phyloP scores from a whole-genome alignment of 768 basidiomycete species.

The Thelephora aurantiotincta region DNA sequence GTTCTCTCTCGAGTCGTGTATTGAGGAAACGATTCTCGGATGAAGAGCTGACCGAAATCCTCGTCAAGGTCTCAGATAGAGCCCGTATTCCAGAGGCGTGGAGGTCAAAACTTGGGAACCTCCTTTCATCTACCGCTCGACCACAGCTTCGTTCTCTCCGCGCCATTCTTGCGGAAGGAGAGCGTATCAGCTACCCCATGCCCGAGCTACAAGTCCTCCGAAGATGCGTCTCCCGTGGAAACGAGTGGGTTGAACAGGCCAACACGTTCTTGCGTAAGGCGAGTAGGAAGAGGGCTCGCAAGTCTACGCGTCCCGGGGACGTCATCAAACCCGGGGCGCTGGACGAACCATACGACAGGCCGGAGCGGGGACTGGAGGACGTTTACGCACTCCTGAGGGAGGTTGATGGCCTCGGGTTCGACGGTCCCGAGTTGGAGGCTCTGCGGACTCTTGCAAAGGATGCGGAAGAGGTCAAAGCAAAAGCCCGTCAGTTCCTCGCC shows the following conservation, averaged over 20 bases:
- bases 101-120: conserved; percentile 52
- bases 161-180: conserved; percentile 76
- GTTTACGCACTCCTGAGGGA: conserved; percentile 56
- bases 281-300: conserved; percentile 60
- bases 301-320: conserved; percentile 27
- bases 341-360: conserved; percentile 48
- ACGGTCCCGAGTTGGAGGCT: conserved; percentile 56
- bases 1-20: conserved; percentile 37
- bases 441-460: conserved; percentile 41
- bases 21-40: conserved; percentile 77
- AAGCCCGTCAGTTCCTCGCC: conserved; percentile 38
- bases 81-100: conserved; percentile 65
- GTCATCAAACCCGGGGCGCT: conserved; percentile 9
- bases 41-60: conserved; percentile 54
- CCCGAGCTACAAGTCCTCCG: conserved; percentile 59
- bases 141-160: conserved; percentile 69
- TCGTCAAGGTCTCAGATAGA: conserved; percentile 50
- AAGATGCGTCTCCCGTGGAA: conserved; percentile 69
- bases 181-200: conserved; percentile 66
- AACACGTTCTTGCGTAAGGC: conserved; percentile 73
- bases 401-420: conserved; percentile 72
- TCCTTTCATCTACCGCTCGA: conserved; percentile 52
- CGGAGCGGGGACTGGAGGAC: conserved; percentile 59
- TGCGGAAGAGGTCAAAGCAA: conserved; percentile 48
- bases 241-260: conserved; percentile 80